Evolutionary conservation across 495 filamentous ascomycete genomes (phyloP), one percentile per base, ranked within the genome.

Genomic region (Aspergillus bertholletiae): DNA sequence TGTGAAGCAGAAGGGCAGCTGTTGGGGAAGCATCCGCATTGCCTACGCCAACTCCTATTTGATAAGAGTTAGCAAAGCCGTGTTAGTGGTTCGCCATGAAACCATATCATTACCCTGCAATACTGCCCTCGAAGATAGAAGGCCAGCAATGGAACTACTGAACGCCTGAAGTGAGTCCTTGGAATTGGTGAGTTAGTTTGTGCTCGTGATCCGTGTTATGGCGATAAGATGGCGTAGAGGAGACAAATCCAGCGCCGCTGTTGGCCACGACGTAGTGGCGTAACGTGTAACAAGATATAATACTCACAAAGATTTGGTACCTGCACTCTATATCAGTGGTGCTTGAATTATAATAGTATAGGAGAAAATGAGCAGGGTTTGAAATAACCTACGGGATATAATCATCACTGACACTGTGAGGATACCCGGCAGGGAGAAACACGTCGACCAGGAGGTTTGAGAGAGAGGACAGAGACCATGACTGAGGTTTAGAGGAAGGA

Each of bases 81-180:
- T n/a, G n/a, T n/a, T n/a, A n/a, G n/a, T n/a, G n/a, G n/a, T n/a
- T n/a, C n/a, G n/a, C n/a, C n/a, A n/a, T n/a, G n/a, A n/a, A n/a
- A n/a, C n/a, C n/a, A n/a, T 21, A 8, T 9, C 51, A 56, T 26
- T 64, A 80, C 92, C 92, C 83, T 96, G 84, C 37, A 98, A 80
- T 3, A 97, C 90, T 1, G 94, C 94, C 59, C 94, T 80, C 45
- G 88, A 94, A 39, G 90, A 88, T 30, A 98, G 75, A 8, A 98
- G 77, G 2, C 91, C 88, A 4, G 92, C 90, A 57, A 98, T 96
- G 46, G 91, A 94, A 64, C 89, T 94, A 50, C 89, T 89, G 72
- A 98, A 98, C 28, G 94, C 94, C 73, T 97, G 94, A 6, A 98
- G 79, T 0, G 93, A 96, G 77, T 98, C 94, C 88, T 92, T 26